Conservation (phyloP, 1,284 basidiomycete species). For the Abortiporus biennis region DNA sequence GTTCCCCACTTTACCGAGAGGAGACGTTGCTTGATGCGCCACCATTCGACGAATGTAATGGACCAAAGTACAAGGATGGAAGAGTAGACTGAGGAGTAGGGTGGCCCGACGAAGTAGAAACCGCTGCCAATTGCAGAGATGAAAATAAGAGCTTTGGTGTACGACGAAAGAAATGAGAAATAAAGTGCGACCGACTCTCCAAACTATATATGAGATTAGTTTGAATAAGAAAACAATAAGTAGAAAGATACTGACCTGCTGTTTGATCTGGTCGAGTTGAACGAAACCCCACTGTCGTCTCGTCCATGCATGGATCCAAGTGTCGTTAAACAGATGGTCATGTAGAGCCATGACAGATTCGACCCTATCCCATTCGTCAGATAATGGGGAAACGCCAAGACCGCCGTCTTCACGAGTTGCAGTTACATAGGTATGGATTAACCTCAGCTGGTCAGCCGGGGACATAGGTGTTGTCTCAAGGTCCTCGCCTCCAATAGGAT, state of each 20-base stretch:
- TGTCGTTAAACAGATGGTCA: conserved; percentile 73
- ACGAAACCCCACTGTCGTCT: conserved; percentile 52
- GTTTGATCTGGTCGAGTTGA: conserved; percentile 52
- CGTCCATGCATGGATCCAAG: conserved; percentile 66
- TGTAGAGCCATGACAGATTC: conserved; percentile 82
- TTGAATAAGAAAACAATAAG: conserved; percentile 2
- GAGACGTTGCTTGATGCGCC: conserved; percentile 79
- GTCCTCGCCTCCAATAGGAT: conserved; percentile 35
- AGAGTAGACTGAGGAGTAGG: conserved; percentile 80
- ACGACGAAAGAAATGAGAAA: conserved; percentile 83
- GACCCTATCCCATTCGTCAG: conserved; percentile 71
- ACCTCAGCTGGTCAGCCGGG: conserved; percentile 73
- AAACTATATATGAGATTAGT: conserved; percentile 45
- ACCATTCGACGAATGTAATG: conserved; percentile 82
- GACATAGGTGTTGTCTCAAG: conserved; percentile 42
- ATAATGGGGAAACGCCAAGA: conserved; percentile 69
- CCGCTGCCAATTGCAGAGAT: conserved; percentile 57
- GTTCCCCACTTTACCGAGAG: conserved; percentile 80
- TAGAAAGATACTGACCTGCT: conserved; percentile 54
- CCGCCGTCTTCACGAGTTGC: conserved; percentile 68
- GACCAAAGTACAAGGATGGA: conserved; percentile 75
- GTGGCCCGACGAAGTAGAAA: conserved; percentile 59
- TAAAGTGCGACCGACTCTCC: conserved; percentile 88
- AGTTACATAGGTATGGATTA: conserved; percentile 73
- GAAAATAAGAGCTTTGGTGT: conserved; percentile 72